These are phyloP conservation scores for Fusarium ambrosium DNA, from an alignment of 2,329 filamentous ascomycete species.

Conservation along the genomic window DNA sequence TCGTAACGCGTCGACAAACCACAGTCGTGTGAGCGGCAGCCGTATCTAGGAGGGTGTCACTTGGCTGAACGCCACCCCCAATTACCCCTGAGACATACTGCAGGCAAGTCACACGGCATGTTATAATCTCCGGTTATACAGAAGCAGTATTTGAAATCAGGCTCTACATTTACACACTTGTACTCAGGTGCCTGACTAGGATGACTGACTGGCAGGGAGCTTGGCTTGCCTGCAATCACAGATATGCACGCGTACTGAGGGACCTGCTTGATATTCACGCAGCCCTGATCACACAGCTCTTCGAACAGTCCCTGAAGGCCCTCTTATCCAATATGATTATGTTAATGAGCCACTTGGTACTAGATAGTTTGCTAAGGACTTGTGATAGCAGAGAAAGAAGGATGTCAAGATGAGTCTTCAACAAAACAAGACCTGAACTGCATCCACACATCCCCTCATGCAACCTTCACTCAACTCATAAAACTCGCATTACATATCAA, in stretches of 20 bases:
- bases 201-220: not conserved
- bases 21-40: not conserved
- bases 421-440: not conserved
- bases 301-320: not conserved
- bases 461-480: not conserved
- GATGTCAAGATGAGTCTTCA: not conserved
- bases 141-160: not conserved
- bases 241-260: not conserved
- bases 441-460: not conserved
- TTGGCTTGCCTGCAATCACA: not conserved
- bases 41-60: not conserved
- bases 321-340: no score
- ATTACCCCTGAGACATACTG: not conserved
- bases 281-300: not conserved
- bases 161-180: not conserved
- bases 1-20: not conserved
- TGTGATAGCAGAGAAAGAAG: not conserved
- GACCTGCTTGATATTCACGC: not conserved
- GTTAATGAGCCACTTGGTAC: not conserved
- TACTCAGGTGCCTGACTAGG: not conserved
- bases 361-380: not conserved
- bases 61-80: not conserved
- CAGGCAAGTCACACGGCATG: not conserved
- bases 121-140: not conserved
- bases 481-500: not conserved